Conservation (phyloP, 1,139 yeast species). For the Hyphopichia burtonii region DNA sequence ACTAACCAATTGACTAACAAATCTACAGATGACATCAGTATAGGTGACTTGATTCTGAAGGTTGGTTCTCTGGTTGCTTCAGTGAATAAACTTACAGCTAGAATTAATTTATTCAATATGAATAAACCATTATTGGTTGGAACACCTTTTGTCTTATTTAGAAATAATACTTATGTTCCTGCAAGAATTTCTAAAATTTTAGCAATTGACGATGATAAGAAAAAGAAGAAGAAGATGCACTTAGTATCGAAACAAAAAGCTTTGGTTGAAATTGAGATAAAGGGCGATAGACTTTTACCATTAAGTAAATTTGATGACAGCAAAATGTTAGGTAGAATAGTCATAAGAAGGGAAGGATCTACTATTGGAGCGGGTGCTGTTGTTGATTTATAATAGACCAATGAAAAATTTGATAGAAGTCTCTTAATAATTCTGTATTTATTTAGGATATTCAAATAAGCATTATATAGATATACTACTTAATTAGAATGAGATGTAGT, state of each 20-base stretch:
- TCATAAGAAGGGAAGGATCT: slow-evolving; percentile 79
- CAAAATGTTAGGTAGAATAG: slow-evolving; percentile 73
- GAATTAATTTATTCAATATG: slow-evolving; percentile 67
- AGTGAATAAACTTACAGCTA: slow-evolving; percentile 51
- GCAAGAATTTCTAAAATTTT: slow-evolving; percentile 64
- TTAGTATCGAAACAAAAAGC: slow-evolving; percentile 75
- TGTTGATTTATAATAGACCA: slow-evolving; percentile 12
- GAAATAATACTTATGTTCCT: slow-evolving; percentile 78
- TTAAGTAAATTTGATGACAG: slow-evolving; percentile 58
- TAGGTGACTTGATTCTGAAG: slow-evolving; percentile 73
- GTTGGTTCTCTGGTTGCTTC: slow-evolving; percentile 47
- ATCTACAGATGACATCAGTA: slow-evolving; percentile 46
- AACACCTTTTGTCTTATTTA: slow-evolving; percentile 75
- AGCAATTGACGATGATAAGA: slow-evolving; percentile 35
- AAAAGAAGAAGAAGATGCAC: slow-evolving; percentile 64
- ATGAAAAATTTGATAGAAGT: neutral
- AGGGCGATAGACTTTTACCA: slow-evolving; percentile 57
- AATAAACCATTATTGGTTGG: slow-evolving; percentile 78
- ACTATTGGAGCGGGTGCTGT: slow-evolving; percentile 89
- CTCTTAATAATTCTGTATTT: neutral
- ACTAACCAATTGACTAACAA: slow-evolving; percentile 42
- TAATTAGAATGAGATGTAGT: slow-evolving; percentile 44
- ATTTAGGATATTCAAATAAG: too few species aligned
- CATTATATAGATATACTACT: neutral
- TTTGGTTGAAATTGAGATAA: slow-evolving; percentile 62